These are phyloP conservation scores for Mariannaea sp. DNA, from an alignment of 2,329 filamentous ascomycete species.

Conservation along the genomic window DNA sequence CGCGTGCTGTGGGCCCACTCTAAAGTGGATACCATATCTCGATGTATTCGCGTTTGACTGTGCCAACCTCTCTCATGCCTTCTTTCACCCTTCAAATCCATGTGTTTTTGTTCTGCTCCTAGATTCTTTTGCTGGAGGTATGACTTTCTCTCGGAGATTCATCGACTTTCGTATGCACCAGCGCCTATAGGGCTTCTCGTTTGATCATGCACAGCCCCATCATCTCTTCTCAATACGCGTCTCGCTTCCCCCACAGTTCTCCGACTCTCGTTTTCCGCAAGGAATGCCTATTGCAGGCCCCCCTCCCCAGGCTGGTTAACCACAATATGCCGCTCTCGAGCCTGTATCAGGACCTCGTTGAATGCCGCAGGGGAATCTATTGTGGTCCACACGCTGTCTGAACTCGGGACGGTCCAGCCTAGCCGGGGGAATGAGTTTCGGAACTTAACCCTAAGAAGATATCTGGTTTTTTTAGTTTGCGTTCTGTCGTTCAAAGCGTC, in stretches of 20 bases:
- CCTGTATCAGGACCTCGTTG: constrained; percentile 61
- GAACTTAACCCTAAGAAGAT: constrained; percentile 96
- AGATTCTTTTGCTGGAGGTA: constrained; percentile 28
- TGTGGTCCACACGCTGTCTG: constrained; percentile 44
- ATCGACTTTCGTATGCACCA: constrained; percentile 26
- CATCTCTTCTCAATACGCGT: constrained; percentile 57
- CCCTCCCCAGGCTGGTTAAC: constrained; percentile 42
- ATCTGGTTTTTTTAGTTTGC: constrained; percentile 75
- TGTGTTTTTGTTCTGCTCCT: constrained; percentile 23
- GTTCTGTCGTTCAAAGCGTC: constrained; percentile 70
- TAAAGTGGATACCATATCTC: constrained; percentile 12
- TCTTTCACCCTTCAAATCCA: constrained; percentile 22
- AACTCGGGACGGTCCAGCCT: constrained; percentile 48
- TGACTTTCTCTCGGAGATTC: constrained; percentile 8
- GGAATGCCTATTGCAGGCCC: constrained; percentile 63
- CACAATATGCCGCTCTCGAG: constrained; percentile 63
- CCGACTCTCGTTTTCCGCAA: constrained; percentile 73
- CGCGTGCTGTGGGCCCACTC: constrained; percentile 16
- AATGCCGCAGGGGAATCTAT: constrained; percentile 54
- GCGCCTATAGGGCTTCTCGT: constrained; percentile 17
- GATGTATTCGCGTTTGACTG: constrained; percentile 13
- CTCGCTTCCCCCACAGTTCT: constrained; percentile 80
- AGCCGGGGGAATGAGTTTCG: constrained; percentile 67
- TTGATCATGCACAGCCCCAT: constrained; percentile 51
- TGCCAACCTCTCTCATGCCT: constrained; percentile 8